Conservation (phyloP, 164 flowering plant genomes). For the grape (Vitis vinifera) region DNA sequence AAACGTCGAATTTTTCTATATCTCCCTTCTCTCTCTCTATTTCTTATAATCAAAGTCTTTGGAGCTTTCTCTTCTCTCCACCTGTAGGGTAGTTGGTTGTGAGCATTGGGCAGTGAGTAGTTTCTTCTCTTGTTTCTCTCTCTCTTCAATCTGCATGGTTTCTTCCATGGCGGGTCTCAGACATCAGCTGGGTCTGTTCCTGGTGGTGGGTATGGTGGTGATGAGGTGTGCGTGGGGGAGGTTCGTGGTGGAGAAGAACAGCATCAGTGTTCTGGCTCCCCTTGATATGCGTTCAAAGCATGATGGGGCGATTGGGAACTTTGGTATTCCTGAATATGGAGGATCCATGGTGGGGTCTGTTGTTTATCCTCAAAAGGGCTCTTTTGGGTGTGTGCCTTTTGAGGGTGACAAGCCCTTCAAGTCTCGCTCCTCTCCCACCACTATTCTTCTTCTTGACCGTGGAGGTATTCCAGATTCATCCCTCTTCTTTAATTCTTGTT, state of each 20-base stretch:
- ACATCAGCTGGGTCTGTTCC: slow-evolving; percentile 2
- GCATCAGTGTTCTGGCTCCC: slow-evolving; percentile 61
- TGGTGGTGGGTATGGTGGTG: neutral
- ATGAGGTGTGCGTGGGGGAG: slow-evolving; percentile 18
- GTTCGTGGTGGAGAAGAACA: slow-evolving; percentile 85
- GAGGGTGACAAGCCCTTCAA: slow-evolving; percentile 49
- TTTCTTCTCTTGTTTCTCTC: neutral
- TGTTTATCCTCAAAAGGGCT: slow-evolving; percentile 51
- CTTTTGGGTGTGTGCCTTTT: slow-evolving; percentile 48
- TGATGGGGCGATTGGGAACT: slow-evolving; percentile 81
- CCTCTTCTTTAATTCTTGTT: neutral
- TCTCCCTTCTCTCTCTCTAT: neutral
- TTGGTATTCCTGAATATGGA: slow-evolving; percentile 87
- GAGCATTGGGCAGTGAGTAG: too few relatives aligned
- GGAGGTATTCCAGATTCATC: slow-evolving; percentile 55
- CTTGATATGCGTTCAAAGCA: slow-evolving; percentile 36
- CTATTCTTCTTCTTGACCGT: slow-evolving; percentile 77
- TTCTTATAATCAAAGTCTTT: neutral
- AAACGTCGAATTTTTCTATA: too few relatives aligned
- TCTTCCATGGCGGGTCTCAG: slow-evolving; percentile 20
- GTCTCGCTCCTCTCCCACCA: slow-evolving; percentile 44
- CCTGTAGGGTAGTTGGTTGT: too few relatives aligned
- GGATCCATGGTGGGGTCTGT: slow-evolving; percentile 69
- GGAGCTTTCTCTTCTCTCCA: neutral
- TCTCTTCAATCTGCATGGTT: slow-evolving; percentile 3